Evolutionary conservation across 2,329 filamentous ascomycete genomes (phyloP).

Genomic region (Clathrospora elynae): DNA sequence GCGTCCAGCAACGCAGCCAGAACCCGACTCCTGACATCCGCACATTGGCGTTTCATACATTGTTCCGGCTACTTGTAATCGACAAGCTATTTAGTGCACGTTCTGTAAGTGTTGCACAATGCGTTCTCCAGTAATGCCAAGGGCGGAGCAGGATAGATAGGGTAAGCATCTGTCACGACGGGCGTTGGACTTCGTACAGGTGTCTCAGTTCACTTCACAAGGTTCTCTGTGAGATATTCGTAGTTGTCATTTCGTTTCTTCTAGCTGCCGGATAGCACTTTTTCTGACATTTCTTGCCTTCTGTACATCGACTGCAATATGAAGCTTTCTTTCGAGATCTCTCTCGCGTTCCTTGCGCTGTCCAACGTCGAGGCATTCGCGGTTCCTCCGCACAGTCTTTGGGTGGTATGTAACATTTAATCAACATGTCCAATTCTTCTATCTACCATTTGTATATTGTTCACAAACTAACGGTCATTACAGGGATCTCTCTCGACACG

Average conservation of each 20-base stretch:
- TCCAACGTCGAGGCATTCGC: constrained; percentile 30
- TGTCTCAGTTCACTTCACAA: not conserved
- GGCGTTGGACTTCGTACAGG: not conserved
- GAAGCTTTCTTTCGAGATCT: constrained; percentile 28
- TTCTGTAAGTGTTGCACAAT: constrained; percentile 26
- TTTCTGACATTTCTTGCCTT: constrained; percentile 4
- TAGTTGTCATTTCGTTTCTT: constrained; percentile 6
- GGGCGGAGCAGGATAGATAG: constrained; percentile 3
- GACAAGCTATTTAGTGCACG: constrained; percentile 12
- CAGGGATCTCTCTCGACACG: constrained; percentile 22
- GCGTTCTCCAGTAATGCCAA: constrained; percentile 12
- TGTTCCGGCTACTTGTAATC: constrained; percentile 2
- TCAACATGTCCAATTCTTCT: not conserved
- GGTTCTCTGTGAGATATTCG: not conserved
- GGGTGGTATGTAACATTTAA: constrained; percentile 25
- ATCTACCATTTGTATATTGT: not conserved
- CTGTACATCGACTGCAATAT: constrained; percentile 16
- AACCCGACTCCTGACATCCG: too few species aligned
- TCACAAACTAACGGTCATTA: constrained; percentile 1
- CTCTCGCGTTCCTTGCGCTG: constrained; percentile 27
- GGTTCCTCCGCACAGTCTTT: constrained; percentile 21
- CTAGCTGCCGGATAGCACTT: constrained; percentile 23
- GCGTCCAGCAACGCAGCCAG: too few species aligned
- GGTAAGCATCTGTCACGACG: constrained; percentile 16
- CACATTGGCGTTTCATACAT: constrained; percentile 18